A percentile compares a stretch with the other conserved stretches of the same genome.
Conservation (phyloP, 345 rosid species). For the Cardamine chenopodiifolia region DNA sequence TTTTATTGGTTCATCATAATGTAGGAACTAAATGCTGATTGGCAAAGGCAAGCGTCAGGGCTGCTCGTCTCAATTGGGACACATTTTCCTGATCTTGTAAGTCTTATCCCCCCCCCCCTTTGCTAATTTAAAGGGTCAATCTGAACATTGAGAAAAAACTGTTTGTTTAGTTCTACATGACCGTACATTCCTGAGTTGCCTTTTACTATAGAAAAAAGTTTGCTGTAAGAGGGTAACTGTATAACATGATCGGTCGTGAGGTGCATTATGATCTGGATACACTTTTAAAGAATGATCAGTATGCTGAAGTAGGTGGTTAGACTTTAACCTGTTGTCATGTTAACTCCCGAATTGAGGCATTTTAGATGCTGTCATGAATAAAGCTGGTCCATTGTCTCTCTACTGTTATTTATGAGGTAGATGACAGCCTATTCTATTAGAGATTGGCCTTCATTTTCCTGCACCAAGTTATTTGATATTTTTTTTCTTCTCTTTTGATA, state of each 20-base stretch:
- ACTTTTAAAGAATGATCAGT: slow-evolving; percentile 16
- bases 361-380: slow-evolving; percentile 7
- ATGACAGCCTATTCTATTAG: slow-evolving; percentile 16
- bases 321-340: slow-evolving; percentile 23
- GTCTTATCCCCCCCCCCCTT: no score
- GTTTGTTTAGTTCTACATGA: slow-evolving; percentile 24
- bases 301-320: slow-evolving; percentile 31
- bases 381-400: slow-evolving; percentile 12
- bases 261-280: slow-evolving; percentile 4
- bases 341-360: slow-evolving; percentile 13
- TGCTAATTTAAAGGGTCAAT: background rate
- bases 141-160: slow-evolving; percentile 19
- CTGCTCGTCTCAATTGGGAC: slow-evolving; percentile 88
- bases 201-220: slow-evolving; percentile 3
- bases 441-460: background rate
- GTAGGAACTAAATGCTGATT: slow-evolving; percentile 84
- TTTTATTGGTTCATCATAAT: slow-evolving; percentile 28
- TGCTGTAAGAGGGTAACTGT: background rate
- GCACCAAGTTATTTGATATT: background rate
- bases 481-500: background rate
- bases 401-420: slow-evolving; percentile 17
- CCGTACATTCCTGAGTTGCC: slow-evolving; percentile 12
- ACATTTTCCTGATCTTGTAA: slow-evolving; percentile 94
- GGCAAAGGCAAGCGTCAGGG: slow-evolving; percentile 92
- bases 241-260: slow-evolving; percentile 17